Evolutionary conservation across 805 yeast genomes (phyloP).

Genomic region (Saccharomycopsis babjevae): DNA sequence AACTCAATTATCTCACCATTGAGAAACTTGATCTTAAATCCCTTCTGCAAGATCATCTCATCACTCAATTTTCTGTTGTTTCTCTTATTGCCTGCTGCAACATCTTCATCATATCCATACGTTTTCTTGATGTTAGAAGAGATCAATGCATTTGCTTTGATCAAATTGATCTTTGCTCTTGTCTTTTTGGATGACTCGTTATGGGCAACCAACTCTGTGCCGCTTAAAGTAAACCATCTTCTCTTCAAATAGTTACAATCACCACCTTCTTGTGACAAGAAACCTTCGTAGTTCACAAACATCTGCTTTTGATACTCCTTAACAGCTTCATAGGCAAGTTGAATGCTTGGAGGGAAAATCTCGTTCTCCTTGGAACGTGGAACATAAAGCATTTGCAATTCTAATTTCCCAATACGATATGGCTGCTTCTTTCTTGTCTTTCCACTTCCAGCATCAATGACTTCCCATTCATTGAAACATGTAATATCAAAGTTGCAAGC

Average conservation of each 20-base stretch:
- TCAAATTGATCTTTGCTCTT: conserved; percentile 64
- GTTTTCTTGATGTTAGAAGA: conserved; percentile 22
- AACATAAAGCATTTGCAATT: conserved; percentile 57
- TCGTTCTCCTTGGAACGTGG: conserved; percentile 55
- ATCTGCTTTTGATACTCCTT: conserved; percentile 29
- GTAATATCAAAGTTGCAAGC: conserved; percentile 44
- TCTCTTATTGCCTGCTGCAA: not conserved
- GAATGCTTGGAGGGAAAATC: conserved; percentile 60
- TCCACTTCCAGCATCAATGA: conserved; percentile 22
- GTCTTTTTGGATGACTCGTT: conserved; percentile 60
- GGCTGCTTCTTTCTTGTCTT: conserved; percentile 34
- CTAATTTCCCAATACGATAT: conserved; percentile 53
- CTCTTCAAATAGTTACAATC: conserved; percentile 69
- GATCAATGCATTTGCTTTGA: conserved; percentile 41
- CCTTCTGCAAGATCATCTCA: conserved; percentile 54
- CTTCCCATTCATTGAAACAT: conserved; percentile 77
- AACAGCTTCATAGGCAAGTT: conserved; percentile 37
- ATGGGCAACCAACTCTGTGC: conserved; percentile 64
- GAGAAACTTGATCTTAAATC: conserved; percentile 64
- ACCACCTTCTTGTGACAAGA: conserved; percentile 83
- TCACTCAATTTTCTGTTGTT: conserved; percentile 57
- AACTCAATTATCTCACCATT: conserved; percentile 79
- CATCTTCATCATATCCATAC: conserved; percentile 24
- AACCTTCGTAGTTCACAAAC: conserved; percentile 45
- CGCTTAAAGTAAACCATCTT: conserved; percentile 65